Base-by-base conservation (phyloP, 192 early-diverging fungal genomes). In the Backusella tarrabulga region DNA sequence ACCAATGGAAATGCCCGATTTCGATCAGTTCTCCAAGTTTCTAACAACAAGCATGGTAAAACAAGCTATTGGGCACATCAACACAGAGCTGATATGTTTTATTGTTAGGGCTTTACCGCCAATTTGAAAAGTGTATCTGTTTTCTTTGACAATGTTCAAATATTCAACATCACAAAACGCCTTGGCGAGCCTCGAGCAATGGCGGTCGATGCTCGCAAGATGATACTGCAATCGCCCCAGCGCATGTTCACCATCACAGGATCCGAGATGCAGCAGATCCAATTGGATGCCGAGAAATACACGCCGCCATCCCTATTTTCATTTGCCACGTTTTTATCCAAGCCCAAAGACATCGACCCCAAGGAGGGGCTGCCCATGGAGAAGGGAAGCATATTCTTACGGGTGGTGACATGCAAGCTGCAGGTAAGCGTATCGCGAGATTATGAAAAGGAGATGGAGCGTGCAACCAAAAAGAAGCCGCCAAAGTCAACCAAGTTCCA, bases 381-480 rank as follows among this genome's bases (percentile, higher is more conserved):
- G 38, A 69, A 68, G 15, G 89, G 85, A 1, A 92, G 88, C 6
- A 86, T 94, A 19, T 95, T 93, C 69, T 82, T 96, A 68, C 81
- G 91, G 21, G 91, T 90, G 0, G 94, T 93, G 7, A 86, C 80
- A n/a, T 94, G 87, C 3, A 68, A 87, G 19, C 68, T 95, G 34
- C 72, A 78, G 69, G 90, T 92, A 34, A 83, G 82, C 34, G 86
- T 93, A 0, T 78, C 85, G 0, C 71, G 77, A 29, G 78, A 89
- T 12, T 84, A 94, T 38, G 72, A 82, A 29, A 82, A 81, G 17
- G 92, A 96, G 75, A 96, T 97, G 93, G 92, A 95, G 72, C 85
- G 95, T 6, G 90, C 94, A 0, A 97, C 95, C 0, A 97, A 97
- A 80, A 97, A 97, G 76, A 86, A 85, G 42, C 93, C 96, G 7